Evolutionary conservation across 2,329 filamentous ascomycete genomes (phyloP), one percentile per base, ranked within the genome.

Genomic region (Aspergillus pseudotamarii): DNA sequence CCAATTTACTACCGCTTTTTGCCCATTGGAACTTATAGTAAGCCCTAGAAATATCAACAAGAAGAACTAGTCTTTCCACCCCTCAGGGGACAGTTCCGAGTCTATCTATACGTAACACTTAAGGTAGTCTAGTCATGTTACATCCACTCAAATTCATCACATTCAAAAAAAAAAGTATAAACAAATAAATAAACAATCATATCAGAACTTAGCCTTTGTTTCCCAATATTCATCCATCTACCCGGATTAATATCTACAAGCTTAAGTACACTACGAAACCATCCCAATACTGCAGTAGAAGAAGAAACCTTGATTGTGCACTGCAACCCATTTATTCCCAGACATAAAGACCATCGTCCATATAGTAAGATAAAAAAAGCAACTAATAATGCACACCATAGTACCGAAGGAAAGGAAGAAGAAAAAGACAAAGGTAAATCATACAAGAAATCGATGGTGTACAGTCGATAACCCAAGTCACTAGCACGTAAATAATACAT

Each of bases 401-500:
- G 43, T 4, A 32, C 34, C 10, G 16, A 16, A 56, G n/a, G n/a
- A n/a, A n/a, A n/a, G n/a, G n/a, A 41, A 21, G 19, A 55, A 5
- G 26, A 50, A 46, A 59, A 53, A 21, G 0, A 8, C 1, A 26
- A 26, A 23, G 8, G 21, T 21, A 23, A 55, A 38, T 54, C 12
- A 36, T 54, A 54, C 28, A 38, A 55, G 30, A 55, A 55, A 38
- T 9, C 8, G 16, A 55, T 54, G 45, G 57, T 55, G 60, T 57
- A 58, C 11, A 43, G 28, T 59, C 46, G 34, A 62, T 19, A 30
- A 41, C 45, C 55, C 45, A 51, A 57, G 56, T 28, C 48, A 57
- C 56, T 51, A 38, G 55, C 58, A 32, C 19, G 30, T 56, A 63
- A 36, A 55, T 36, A 38, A 32, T 55, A 55, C 32, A 55, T 51